A percentile compares a stretch with the other conserved stretches of the same genome.
phyloP scores from a whole-genome alignment of 495 filamentous ascomycete species.

The Thozetella sp. region DNA sequence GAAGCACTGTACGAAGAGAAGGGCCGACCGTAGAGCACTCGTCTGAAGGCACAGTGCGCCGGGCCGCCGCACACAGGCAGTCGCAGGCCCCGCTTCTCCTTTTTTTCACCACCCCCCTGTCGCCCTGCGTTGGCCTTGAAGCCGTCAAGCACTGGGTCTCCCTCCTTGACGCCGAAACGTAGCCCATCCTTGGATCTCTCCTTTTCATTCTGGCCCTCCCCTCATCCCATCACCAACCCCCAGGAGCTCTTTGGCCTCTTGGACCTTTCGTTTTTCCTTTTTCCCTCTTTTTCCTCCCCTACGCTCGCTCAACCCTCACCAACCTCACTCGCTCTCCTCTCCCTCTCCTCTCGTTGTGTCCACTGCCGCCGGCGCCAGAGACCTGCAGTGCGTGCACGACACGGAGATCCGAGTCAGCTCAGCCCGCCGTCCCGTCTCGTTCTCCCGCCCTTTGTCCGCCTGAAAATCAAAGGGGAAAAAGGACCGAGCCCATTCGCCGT shows the following conservation, averaged over 20 bases:
- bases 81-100: conserved; percentile 8
- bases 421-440: not conserved
- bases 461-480: not conserved
- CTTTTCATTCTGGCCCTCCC: conserved; percentile 32
- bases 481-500: not conserved
- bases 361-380: conserved; percentile 1
- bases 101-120: conserved; percentile 15
- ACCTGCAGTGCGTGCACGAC: conserved; percentile 4
- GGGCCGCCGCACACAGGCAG: not conserved
- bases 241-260: conserved; percentile 17
- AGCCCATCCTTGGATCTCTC: conserved; percentile 26
- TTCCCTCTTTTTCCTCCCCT: conserved; percentile 21
- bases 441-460: not conserved
- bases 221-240: conserved; percentile 20
- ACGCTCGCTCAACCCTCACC: conserved; percentile 26
- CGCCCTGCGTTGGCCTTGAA: conserved; percentile 11
- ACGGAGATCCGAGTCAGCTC: not conserved
- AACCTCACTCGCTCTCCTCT: too few species aligned
- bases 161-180: conserved; percentile 24
- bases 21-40: too few species aligned
- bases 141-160: conserved; percentile 20
- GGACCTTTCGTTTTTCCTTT: conserved; percentile 11
- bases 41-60: not conserved
- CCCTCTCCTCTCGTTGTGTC: conserved; percentile 23
- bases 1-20: not conserved